phyloP scores from a whole-genome alignment of 2,329 filamentous ascomycete genomes.

The Dendrostoma leiphaemia region DNA sequence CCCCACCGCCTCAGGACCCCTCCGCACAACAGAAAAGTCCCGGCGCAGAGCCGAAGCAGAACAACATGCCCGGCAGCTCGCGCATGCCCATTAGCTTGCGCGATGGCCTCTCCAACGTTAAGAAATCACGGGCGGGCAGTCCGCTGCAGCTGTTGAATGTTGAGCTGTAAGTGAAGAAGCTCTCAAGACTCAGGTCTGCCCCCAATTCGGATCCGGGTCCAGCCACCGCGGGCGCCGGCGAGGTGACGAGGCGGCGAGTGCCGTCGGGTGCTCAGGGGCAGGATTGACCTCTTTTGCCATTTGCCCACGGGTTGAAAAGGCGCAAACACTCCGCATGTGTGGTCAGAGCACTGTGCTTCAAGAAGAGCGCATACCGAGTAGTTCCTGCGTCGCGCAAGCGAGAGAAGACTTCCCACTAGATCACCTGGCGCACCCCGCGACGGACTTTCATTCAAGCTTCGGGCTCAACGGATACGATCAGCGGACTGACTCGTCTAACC shows the following conservation, averaged over 20 bases:
- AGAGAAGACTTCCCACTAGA: neutral
- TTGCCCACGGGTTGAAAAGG: no score
- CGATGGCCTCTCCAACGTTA: conserved; percentile 62
- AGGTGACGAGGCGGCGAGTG: no score
- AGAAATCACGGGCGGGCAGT: conserved; percentile 53
- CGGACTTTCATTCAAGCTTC: no score
- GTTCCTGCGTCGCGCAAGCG: no score
- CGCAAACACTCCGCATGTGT: no score
- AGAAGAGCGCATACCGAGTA: no score
- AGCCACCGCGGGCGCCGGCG: no score
- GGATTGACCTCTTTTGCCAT: no score
- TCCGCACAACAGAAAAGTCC: no score
- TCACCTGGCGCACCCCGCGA: neutral
- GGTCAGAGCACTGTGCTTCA: no score
- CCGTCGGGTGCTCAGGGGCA: no score
- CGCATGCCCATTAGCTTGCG: conserved; percentile 70
- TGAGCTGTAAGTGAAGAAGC: conserved; percentile 59
- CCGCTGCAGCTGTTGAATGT: conserved; percentile 62
- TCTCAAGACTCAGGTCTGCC: neutral
- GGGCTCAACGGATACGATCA: no score
- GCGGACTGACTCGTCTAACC: neutral
- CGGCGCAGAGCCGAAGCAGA: neutral
- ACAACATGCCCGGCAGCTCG: conserved; percentile 61
- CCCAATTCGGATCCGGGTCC: neutral
- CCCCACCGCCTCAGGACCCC: neutral